A percentile compares a stretch with the other conserved stretches of the same genome.
Evolutionary conservation across 176 grass and related monocot genomes (phyloP).

Genomic region (Carex scoparia): DNA sequence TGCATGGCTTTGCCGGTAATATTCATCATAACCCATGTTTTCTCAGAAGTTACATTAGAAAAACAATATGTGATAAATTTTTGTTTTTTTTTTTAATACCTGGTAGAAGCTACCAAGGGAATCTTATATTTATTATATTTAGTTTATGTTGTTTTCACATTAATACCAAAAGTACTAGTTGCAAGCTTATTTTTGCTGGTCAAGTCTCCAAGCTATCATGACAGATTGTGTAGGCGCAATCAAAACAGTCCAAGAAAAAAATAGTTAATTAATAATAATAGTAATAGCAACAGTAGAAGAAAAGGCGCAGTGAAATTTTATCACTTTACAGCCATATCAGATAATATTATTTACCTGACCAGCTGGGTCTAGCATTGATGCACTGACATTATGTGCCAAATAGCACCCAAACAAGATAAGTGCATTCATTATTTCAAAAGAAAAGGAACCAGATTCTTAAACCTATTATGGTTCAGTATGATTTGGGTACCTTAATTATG

Average conservation of each 20-base stretch:
- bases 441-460: not conserved
- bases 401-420: not conserved
- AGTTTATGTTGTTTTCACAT: not conserved
- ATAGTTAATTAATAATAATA: not conserved
- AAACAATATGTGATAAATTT: not conserved
- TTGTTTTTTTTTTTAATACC: too few species aligned
- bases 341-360: not conserved
- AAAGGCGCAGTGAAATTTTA: not conserved
- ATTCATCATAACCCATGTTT: not conserved
- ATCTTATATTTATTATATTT: not conserved
- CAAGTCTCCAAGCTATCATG: not conserved
- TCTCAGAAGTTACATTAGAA: not conserved
- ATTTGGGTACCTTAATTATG: not conserved
- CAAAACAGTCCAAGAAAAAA: not conserved
- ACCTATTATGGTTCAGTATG: not conserved
- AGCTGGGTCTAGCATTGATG: not conserved
- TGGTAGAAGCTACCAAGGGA: too few species aligned
- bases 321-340: not conserved
- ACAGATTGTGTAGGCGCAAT: too few species aligned
- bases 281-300: not conserved
- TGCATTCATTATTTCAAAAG: not conserved
- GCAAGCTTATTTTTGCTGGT: not conserved
- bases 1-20: constrained; percentile 50
- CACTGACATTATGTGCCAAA: not conserved
- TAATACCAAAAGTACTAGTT: not conserved